Base-by-base conservation (phyloP, 1,284 basidiomycete species). In the Pseudozyma thailandica region DNA sequence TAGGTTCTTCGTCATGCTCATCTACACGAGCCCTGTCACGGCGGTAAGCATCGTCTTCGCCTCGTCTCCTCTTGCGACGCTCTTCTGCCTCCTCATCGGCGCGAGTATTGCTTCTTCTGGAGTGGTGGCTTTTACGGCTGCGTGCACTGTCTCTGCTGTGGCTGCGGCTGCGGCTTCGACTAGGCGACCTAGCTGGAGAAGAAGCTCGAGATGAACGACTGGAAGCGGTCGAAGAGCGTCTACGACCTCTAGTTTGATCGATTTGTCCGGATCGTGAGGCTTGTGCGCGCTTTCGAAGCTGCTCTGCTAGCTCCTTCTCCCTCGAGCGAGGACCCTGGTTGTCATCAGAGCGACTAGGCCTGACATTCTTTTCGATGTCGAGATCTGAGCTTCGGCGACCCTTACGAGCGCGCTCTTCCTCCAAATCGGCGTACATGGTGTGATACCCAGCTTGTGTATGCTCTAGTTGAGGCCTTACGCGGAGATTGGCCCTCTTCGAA, bases 1-100 rank as follows among this genome's bases (percentile, higher is more conserved):
- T 69, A 47, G 87, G 86, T 35, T 88, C 87, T 37, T 69, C 66
- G 15, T 62, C 72, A 16, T 74, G 69, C 15, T 72, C 64, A 13
- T 61, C 59, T 7, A 23, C 61, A 48, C 43, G 62, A 27, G 48
- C 80, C 66, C 48, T 63, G 54, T 74, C 59, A 59, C 78, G 54
- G 74, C 83, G 31, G 49, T 78, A 76, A 1, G 45, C 21, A 15
- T 60, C 62, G 13, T 66, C 62, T 20, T 70, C 66, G 45, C 74
- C 52, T 38, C 74, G 66, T 55, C 72, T 75, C 57, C 72, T 77
- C 63, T 63, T 78, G 42, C 65, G 69, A 35, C 64, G 74, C 63
- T 56, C 74, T 50, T 75, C 77, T 54, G 47, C 80, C 51, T 81
- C 79, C 7, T 81, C 74, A 23, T 80, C 66, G 54, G 82, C 55